phyloP scores from a whole-genome alignment of 1,284 basidiomycete species.

The Fomitiporia mediterranea region DNA sequence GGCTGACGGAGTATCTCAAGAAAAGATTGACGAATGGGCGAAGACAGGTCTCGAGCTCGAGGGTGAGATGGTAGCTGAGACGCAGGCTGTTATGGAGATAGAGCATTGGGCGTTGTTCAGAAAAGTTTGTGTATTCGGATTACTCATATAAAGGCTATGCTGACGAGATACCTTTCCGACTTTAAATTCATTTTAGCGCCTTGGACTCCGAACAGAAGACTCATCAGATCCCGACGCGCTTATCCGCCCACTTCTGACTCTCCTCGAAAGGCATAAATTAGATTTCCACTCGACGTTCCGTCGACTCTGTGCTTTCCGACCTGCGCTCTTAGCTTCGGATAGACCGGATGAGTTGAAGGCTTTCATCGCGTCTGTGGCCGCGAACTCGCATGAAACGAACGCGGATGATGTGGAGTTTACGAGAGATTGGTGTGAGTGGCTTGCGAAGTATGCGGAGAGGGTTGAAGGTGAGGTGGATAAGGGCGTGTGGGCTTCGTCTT shows the following conservation, averaged over 20 bases:
- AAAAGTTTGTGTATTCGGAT: constrained; percentile 52
- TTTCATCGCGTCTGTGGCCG: constrained; percentile 48
- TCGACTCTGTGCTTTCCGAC: constrained; percentile 59
- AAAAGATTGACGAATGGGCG: constrained; percentile 60
- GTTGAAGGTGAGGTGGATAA: constrained; percentile 47
- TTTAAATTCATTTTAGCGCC: constrained; percentile 44
- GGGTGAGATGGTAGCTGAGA: constrained; percentile 54
- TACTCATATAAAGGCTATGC: not conserved
- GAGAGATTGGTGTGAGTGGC: constrained; percentile 58
- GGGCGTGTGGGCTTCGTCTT: constrained; percentile 26
- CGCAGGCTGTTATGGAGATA: constrained; percentile 49
- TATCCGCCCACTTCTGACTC: constrained; percentile 57
- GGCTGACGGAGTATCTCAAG: constrained; percentile 50
- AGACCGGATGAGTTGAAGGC: constrained; percentile 31
- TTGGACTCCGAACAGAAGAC: constrained; percentile 59
- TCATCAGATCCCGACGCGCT: constrained; percentile 56
- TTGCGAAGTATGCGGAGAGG: constrained; percentile 61
- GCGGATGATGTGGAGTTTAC: constrained; percentile 39
- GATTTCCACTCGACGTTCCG: constrained; percentile 87
- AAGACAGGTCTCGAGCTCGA: constrained; percentile 48
- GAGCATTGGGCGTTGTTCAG: constrained; percentile 67
- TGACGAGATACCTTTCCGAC: not conserved
- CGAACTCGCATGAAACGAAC: constrained; percentile 38
- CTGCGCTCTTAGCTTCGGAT: constrained; percentile 35
- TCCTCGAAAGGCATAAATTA: constrained; percentile 66